phyloP scores from a whole-genome alignment of 345 rosid species.

The Eucalyptus pauciflora region DNA sequence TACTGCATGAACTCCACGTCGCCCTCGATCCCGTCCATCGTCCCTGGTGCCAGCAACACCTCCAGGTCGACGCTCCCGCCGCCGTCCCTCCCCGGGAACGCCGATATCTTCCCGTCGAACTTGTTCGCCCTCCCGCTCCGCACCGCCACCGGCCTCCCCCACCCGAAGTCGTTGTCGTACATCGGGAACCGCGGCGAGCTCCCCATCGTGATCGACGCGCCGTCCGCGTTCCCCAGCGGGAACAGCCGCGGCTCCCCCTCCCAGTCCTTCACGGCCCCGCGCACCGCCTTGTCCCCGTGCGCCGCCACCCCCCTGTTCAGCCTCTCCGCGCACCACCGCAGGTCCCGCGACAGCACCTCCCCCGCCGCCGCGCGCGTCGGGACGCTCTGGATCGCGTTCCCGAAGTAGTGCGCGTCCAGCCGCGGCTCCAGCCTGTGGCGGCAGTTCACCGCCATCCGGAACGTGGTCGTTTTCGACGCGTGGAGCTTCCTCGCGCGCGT shows the following conservation, averaged over 20 bases:
- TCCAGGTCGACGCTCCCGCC: constrained; percentile 78
- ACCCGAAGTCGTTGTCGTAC: constrained; percentile 92
- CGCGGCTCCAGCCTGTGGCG: constrained; percentile 68
- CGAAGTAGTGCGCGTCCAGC: constrained; percentile 62
- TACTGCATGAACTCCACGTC: constrained; percentile 74
- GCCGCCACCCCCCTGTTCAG: constrained; percentile 46
- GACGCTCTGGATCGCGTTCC: constrained; percentile 91
- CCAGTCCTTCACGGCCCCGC: constrained; percentile 48
- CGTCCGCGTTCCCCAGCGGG: constrained; percentile 84
- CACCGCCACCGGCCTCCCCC: constrained; percentile 87
- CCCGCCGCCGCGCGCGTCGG: constrained; percentile 67
- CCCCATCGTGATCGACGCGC: constrained; percentile 82
- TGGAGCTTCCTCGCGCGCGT: constrained; percentile 78
- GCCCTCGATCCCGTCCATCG: constrained; percentile 65
- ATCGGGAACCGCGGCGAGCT: constrained; percentile 92
- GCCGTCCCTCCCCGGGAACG: constrained; percentile 83
- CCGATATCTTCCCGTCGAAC: constrained; percentile 96
- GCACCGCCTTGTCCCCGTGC: constrained; percentile 36
- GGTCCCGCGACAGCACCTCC: constrained; percentile 54
- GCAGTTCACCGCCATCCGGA: constrained; percentile 88
- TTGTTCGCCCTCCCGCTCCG: constrained; percentile 85
- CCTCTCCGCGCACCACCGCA: constrained; percentile 82
- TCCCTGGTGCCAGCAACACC: constrained; percentile 70
- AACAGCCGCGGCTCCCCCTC: constrained; percentile 70
- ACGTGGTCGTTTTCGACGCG: constrained; percentile 46